Evolutionary conservation across 768 basidiomycete species (phyloP).

Genomic region (Podaxis sp.): DNA sequence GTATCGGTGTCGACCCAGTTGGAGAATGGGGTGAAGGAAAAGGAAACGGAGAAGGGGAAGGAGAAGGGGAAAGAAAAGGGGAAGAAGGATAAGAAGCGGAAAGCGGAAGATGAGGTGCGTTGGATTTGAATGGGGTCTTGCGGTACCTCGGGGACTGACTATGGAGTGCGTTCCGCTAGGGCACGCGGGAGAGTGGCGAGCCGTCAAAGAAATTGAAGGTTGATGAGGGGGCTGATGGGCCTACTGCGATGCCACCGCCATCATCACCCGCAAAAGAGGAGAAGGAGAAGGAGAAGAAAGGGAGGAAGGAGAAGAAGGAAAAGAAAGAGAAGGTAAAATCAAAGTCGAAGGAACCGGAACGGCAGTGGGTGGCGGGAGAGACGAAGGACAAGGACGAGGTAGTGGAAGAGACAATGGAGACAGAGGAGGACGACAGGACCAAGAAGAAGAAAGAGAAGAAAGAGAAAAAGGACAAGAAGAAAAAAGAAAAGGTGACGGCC

Average conservation of each 20-base stretch:
- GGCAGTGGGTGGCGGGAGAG: constrained; percentile 12
- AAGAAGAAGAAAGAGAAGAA: constrained; percentile 11
- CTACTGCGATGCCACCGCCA: constrained; percentile 12
- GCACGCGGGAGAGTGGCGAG: constrained; percentile 6
- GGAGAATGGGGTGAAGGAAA: not conserved
- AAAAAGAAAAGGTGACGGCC: constrained; percentile 11
- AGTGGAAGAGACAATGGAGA: constrained; percentile 20
- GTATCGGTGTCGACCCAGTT: constrained; percentile 2
- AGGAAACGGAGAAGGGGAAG: constrained; percentile 1
- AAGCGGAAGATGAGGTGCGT: constrained; percentile 28
- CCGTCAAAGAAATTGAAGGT: constrained; percentile 28
- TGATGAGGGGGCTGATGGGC: constrained; percentile 13
- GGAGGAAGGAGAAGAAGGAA: constrained; percentile 20
- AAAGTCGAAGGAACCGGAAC: not conserved
- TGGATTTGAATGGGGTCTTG: not conserved
- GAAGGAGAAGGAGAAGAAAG: constrained; percentile 17
- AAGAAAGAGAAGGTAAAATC: constrained; percentile 10
- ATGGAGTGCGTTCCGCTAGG: not conserved
- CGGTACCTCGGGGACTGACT: not conserved
- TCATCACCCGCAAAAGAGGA: constrained; percentile 11
- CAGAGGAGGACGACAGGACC: not conserved
- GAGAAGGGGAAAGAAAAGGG: constrained; percentile 16
- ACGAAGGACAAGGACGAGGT: constrained; percentile 8
- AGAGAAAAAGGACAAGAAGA: constrained; percentile 15
- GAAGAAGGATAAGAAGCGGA: constrained; percentile 35